phyloP scores from a whole-genome alignment of 192 early-diverging fungal genomes.

The Backusella circina region DNA sequence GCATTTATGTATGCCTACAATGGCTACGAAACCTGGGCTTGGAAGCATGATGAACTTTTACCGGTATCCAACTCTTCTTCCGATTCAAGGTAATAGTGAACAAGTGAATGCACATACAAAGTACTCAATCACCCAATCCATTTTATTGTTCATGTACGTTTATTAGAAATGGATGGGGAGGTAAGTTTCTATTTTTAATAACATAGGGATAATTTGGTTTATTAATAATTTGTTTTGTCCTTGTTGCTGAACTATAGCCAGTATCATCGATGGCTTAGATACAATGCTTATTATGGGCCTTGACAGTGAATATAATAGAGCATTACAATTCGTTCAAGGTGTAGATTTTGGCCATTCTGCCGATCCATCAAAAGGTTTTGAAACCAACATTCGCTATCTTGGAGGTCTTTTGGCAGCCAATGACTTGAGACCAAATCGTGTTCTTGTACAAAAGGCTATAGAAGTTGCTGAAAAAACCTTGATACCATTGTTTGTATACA shows the following conservation, averaged over 20 bases:
- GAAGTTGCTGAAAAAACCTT: constrained; percentile 59
- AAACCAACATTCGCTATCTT: constrained; percentile 74
- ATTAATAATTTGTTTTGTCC: neutral
- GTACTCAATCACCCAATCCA: neutral
- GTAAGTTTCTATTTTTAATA: constrained; percentile 6
- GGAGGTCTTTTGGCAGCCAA: constrained; percentile 82
- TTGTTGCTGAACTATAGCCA: constrained; percentile 34
- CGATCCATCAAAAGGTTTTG: constrained; percentile 65
- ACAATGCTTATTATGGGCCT: constrained; percentile 86
- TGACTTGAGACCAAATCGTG: constrained; percentile 64
- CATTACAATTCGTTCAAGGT: constrained; percentile 4
- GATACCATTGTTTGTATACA: constrained; percentile 62
- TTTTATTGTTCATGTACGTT: neutral
- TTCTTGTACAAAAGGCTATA: constrained; percentile 64
- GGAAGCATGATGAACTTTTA: constrained; percentile 63
- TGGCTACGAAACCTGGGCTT: constrained; percentile 72
- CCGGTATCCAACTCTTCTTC: constrained; percentile 27
- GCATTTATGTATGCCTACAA: constrained; percentile 66
- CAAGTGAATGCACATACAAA: neutral
- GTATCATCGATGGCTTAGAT: constrained; percentile 83
- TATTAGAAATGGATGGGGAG: constrained; percentile 53
- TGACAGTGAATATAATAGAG: constrained; percentile 13
- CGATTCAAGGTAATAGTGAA: constrained; percentile 20
- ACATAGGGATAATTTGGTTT: neutral
- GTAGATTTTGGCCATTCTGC: constrained; percentile 49